A percentile compares a stretch with the other conserved stretches of the same genome.
Evolutionary conservation across 805 yeast genomes (phyloP).

Genomic region (Tetrapisispora pingtungensis): DNA sequence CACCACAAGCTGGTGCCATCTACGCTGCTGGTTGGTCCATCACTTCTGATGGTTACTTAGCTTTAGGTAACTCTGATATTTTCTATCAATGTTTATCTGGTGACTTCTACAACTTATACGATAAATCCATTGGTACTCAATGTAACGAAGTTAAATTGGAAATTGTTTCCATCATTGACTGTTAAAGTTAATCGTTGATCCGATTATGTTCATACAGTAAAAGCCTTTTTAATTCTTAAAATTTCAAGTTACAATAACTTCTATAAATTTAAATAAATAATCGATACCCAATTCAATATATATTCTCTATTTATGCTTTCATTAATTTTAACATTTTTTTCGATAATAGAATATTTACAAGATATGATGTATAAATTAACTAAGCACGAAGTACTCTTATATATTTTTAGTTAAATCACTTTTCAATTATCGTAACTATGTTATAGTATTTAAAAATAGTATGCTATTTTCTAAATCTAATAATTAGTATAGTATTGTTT

Average conservation of each 20-base stretch:
- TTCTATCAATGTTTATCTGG: conserved; percentile 63
- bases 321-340: too few relatives aligned
- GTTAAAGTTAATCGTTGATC: conserved; percentile 11
- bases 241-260: background rate
- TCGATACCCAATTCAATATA: too few relatives aligned
- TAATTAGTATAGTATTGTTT: too few relatives aligned
- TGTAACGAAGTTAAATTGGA: conserved; percentile 46
- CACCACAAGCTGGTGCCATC: conserved; percentile 60
- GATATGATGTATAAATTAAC: too few relatives aligned
- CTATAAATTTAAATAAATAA: background rate
- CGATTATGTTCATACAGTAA: background rate
- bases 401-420: too few relatives aligned
- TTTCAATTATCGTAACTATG: too few relatives aligned
- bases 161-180: conserved; percentile 38
- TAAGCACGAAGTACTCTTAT: too few relatives aligned
- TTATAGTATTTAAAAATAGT: too few relatives aligned
- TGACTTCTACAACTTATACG: conserved; percentile 58
- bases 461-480: too few relatives aligned
- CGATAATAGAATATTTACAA: too few relatives aligned
- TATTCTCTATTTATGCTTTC: too few relatives aligned
- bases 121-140: conserved; percentile 42
- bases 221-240: background rate
- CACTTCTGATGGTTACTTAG: conserved; percentile 42
- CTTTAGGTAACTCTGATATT: conserved; percentile 43
- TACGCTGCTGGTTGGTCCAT: conserved; percentile 53